Percentiles rank a stretch among this genome's conserved stretches.
These are phyloP conservation scores for Tuber calosporum DNA, from an alignment of 495 filamentous ascomycete genomes.

Conservation along the genomic window DNA sequence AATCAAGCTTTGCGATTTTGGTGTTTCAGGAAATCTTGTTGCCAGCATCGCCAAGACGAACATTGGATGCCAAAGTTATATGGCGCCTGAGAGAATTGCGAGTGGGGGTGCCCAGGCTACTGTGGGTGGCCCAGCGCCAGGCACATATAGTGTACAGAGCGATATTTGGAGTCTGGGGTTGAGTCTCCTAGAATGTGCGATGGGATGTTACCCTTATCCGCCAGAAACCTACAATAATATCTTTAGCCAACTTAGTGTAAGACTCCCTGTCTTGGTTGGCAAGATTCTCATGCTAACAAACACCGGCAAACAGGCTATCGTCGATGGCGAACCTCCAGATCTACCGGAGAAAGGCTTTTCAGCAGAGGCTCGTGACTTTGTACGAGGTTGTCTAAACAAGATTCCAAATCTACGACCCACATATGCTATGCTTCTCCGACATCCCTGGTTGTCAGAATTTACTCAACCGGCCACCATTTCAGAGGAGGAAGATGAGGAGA, in stretches of 20 bases:
- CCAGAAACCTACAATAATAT: constrained; percentile 98
- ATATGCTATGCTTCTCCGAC: constrained; percentile 79
- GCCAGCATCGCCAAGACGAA: constrained; percentile 98
- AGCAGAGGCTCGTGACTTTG: constrained; percentile 74
- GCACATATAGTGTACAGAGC: constrained; percentile 95
- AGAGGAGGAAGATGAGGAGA: constrained; percentile 57
- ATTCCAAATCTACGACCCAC: constrained; percentile 81
- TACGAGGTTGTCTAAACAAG: constrained; percentile 84
- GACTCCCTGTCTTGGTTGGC: constrained; percentile 43
- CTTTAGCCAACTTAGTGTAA: constrained; percentile 92
- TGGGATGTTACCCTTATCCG: constrained; percentile 93
- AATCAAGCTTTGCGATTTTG: constrained; percentile 98
- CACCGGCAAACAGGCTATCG: constrained; percentile 66
- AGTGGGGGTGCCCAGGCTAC: constrained; percentile 72
- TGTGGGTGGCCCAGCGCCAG: constrained; percentile 51
- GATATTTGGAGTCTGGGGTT: constrained; percentile 96
- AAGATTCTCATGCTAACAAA: constrained; percentile 4
- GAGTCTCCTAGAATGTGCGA: constrained; percentile 91
- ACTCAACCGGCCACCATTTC: constrained; percentile 75
- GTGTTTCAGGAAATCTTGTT: constrained; percentile 92
- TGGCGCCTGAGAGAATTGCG: constrained; percentile 94
- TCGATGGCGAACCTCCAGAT: constrained; percentile 86
- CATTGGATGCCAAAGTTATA: constrained; percentile 98
- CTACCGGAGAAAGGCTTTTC: constrained; percentile 73
- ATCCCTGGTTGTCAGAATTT: constrained; percentile 76